Percentiles rank a stretch among this genome's conserved stretches.
phyloP scores from a whole-genome alignment of 495 filamentous ascomycete genomes.

The Neurospora discreta region DNA sequence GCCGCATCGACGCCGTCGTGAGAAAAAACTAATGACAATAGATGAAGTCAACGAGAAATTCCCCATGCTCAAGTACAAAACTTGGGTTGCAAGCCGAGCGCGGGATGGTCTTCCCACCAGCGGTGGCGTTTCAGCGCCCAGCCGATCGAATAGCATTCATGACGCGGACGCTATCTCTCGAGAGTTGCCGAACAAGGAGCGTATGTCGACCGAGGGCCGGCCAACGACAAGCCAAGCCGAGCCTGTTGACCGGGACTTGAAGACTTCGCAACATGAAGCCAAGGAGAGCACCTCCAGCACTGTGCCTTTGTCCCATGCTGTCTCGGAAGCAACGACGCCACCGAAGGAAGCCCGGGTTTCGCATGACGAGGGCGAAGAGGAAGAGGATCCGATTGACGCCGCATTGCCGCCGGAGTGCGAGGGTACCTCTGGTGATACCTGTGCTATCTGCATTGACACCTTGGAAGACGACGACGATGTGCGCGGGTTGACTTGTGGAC shows the following conservation, averaged over 20 bases:
- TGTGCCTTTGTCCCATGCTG: slow-evolving; percentile 3
- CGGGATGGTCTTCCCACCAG: slow-evolving; percentile 71
- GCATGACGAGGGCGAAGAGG: slow-evolving; percentile 56
- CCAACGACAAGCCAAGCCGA: slow-evolving; percentile 17
- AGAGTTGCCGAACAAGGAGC: slow-evolving; percentile 30
- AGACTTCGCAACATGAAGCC: slow-evolving; percentile 9
- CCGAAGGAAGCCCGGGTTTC: slow-evolving; percentile 19
- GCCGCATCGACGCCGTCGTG: slow-evolving; percentile 67
- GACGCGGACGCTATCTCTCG: slow-evolving; percentile 45
- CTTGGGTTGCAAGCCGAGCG: slow-evolving; percentile 77
- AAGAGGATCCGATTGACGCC: slow-evolving; percentile 77
- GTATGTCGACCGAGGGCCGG: slow-evolving; percentile 20
- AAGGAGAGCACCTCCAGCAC: slow-evolving; percentile 26
- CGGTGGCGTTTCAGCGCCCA: slow-evolving; percentile 76
- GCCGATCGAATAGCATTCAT: slow-evolving; percentile 55
- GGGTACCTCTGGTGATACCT: slow-evolving; percentile 82
- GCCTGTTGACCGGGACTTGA: slow-evolving; percentile 4
- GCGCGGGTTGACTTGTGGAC: slow-evolving; percentile 83
- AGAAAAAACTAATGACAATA: slow-evolving; percentile 98
- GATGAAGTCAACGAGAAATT: slow-evolving; percentile 98
- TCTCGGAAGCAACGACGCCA: slow-evolving; percentile 9
- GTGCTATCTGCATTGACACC: slow-evolving; percentile 90
- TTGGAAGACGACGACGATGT: slow-evolving; percentile 95
- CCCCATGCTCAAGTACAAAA: slow-evolving; percentile 90
- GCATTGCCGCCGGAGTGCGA: slow-evolving; percentile 74